Evolutionary conservation across 2,329 filamentous ascomycete genomes (phyloP).

Genomic region (Byssochlamys sp.): DNA sequence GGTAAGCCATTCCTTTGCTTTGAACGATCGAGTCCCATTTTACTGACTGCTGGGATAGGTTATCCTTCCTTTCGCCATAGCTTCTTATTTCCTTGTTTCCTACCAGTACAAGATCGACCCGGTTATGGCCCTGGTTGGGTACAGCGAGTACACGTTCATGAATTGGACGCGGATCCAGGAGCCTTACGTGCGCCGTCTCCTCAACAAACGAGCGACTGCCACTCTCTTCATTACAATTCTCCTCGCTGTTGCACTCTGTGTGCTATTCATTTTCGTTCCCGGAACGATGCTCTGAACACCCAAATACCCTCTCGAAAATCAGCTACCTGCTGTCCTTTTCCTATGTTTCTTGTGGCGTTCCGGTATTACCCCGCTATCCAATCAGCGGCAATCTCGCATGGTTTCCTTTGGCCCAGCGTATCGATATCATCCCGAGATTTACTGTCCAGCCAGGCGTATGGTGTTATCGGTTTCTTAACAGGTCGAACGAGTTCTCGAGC

Average conservation of each 20-base stretch:
- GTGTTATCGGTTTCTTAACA: slow-evolving; percentile 3
- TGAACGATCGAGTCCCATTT: slow-evolving; percentile 2
- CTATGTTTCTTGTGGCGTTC: slow-evolving; percentile 2
- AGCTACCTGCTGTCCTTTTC: neutral
- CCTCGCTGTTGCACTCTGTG: slow-evolving; percentile 69
- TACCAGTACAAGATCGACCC: slow-evolving; percentile 96
- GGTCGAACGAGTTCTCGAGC: neutral
- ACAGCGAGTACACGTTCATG: slow-evolving; percentile 94
- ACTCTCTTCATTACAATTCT: slow-evolving; percentile 66
- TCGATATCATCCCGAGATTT: neutral
- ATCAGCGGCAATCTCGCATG: neutral
- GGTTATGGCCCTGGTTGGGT: slow-evolving; percentile 74
- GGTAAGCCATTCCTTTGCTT: slow-evolving; percentile 49
- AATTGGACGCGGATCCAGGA: slow-evolving; percentile 80
- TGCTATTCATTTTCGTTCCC: slow-evolving; percentile 90
- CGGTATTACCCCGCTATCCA: neutral
- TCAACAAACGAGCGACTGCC: slow-evolving; percentile 73
- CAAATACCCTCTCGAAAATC: neutral
- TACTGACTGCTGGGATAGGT: slow-evolving; percentile 37
- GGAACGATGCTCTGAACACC: slow-evolving; percentile 47
- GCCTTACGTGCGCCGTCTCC: slow-evolving; percentile 76
- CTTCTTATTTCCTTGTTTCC: slow-evolving; percentile 76
- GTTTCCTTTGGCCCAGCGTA: neutral
- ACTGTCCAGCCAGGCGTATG: slow-evolving; percentile 6
- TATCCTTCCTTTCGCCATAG: slow-evolving; percentile 84